These are phyloP conservation scores for Leptographium galeiforme DNA, from an alignment of 2,329 filamentous ascomycete genomes.

Conservation along the genomic window DNA sequence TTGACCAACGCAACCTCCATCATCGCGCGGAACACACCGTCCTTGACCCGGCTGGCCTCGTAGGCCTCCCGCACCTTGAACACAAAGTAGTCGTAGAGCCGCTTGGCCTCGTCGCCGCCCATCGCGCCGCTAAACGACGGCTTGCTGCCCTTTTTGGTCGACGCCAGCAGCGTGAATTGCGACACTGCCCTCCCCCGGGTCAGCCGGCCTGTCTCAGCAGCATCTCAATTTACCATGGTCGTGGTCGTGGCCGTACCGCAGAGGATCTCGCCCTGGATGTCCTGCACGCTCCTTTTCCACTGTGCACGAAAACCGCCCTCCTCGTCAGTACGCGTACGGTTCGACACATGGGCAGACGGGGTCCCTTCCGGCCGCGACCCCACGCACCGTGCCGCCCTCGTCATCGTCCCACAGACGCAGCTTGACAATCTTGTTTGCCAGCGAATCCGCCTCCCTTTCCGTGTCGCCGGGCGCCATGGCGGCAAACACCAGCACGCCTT, in stretches of 20 bases:
- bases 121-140: slow-evolving; percentile 90
- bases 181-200: slow-evolving; percentile 48
- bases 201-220: background rate
- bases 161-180: slow-evolving; percentile 87
- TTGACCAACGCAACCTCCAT: slow-evolving; percentile 95
- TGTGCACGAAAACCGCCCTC: slow-evolving; percentile 27
- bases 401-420: slow-evolving; percentile 87
- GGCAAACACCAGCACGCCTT: slow-evolving; percentile 80
- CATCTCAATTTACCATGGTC: background rate
- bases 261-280: slow-evolving; percentile 84
- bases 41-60: slow-evolving; percentile 61
- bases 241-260: slow-evolving; percentile 50
- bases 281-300: slow-evolving; percentile 85
- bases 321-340: too few relatives aligned
- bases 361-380: background rate
- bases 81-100: slow-evolving; percentile 75
- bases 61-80: slow-evolving; percentile 63
- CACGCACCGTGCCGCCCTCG: slow-evolving; percentile 45
- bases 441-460: slow-evolving; percentile 68
- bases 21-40: slow-evolving; percentile 97
- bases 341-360: background rate
- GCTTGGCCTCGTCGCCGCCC: slow-evolving; percentile 61
- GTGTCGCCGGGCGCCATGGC: slow-evolving; percentile 86
- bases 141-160: slow-evolving; percentile 90
- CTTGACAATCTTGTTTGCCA: slow-evolving; percentile 79